Base-by-base conservation (phyloP, 176 grass and related monocot species). In the Juncus effusus region DNA sequence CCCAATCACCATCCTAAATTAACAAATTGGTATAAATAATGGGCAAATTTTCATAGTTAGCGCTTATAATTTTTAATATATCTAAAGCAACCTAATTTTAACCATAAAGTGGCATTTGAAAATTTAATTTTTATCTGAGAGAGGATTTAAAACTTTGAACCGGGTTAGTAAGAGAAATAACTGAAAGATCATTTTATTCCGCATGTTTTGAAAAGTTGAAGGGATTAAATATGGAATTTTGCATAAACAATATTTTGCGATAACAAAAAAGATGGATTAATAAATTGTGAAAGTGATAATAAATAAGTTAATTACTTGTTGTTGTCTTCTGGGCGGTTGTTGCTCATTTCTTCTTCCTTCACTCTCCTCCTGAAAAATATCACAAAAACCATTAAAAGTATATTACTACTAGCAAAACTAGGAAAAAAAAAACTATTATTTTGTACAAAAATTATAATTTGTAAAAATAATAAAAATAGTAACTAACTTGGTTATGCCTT, bases 1-100 rank as follows among this genome's bases (percentile, higher is more conserved):
- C 50, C 88, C 88, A 92, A 45, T 62, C 75, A 51, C 47, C 88
- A 59, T 89, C 83, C 16, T 54, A 67, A 44, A 75, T 69, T 59
- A 59, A 11, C 39, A 76, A 40, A 28, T 67, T 51, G 64, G 2
- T 13, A 77, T 54, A 13, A 78, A 37, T 39, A 47, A 36, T 59
- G 4, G 75, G 3, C 19, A 28, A 28, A 28, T 28, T 28, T 28
- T 28, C 19, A 28, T 28, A 28, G 19, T 28, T 28, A 28, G 1
- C 19, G 1, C 19, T 28, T 28, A 28, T 28, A 28, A 28, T 28
- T 28, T 28, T 28, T 28, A 28, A 28, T 28, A 28, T 49, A 10
- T 63, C 5, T 36, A 59, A 60, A 14, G 71, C 47, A 51, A 12
- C 54, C 13, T 69, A 77, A 83, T 36, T 54, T 61, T 36, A 19